Conservation (phyloP, 306 rosid genomes). For the Lathyrus aphaca region DNA sequence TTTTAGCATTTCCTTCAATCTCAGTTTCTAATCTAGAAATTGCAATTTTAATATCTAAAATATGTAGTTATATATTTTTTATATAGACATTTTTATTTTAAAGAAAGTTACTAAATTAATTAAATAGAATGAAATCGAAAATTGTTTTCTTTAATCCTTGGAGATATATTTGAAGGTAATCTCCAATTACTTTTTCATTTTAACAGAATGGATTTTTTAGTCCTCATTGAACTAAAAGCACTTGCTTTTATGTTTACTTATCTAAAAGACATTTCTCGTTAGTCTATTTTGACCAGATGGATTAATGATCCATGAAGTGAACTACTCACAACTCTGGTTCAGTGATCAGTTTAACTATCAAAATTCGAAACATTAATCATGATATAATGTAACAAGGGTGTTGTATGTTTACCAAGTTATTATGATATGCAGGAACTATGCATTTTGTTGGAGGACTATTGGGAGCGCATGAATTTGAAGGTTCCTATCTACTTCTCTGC, state of each 20-base stretch:
- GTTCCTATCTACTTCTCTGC: constrained; percentile 93
- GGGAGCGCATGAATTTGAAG: constrained; percentile 93
- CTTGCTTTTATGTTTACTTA: not conserved
- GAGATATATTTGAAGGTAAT: not conserved
- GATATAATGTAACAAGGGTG: not conserved
- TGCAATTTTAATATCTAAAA: too few species aligned
- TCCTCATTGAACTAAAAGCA: not conserved
- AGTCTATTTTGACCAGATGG: constrained; percentile 2
- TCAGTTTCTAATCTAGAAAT: too few species aligned
- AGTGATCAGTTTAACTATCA: constrained; percentile 17
- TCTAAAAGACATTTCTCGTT: not conserved
- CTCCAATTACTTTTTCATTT: not conserved
- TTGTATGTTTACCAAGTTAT: constrained; percentile 25
- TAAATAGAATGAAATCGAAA: not conserved
- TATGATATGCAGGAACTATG: constrained; percentile 73
- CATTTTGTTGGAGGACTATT: constrained; percentile 92
- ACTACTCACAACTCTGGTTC: constrained; percentile 11
- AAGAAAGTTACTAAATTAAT: not conserved
- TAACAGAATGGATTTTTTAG: not conserved
- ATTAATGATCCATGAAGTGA: constrained; percentile 18
- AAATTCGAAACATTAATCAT: constrained; percentile 13
- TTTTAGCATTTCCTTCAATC: too few species aligned
- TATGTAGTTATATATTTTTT: too few species aligned
- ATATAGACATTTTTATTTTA: too few species aligned
- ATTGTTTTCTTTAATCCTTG: not conserved